These are phyloP conservation scores for Microbotryum saponariae DNA, from an alignment of 1,284 basidiomycete genomes.

Conservation along the genomic window DNA sequence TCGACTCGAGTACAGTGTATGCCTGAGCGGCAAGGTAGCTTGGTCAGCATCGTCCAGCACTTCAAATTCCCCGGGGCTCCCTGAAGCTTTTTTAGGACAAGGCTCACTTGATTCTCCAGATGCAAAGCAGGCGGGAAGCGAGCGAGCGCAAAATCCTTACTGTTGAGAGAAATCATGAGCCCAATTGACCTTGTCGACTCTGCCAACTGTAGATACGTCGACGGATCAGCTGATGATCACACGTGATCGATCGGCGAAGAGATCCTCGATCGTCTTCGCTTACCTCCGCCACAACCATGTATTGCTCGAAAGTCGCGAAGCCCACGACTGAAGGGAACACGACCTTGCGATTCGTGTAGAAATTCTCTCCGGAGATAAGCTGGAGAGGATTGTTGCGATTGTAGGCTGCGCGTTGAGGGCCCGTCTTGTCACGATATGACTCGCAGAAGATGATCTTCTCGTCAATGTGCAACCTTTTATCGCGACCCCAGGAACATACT, in stretches of 20 bases:
- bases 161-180: constrained; percentile 87
- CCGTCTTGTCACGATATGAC: constrained; percentile 71
- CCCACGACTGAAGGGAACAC: constrained; percentile 84
- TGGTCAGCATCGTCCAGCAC: background rate
- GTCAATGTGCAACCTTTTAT: constrained; percentile 68
- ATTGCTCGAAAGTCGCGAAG: constrained; percentile 94
- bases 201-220: constrained; percentile 49
- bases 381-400: constrained; percentile 61
- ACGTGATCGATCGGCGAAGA: background rate
- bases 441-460: constrained; percentile 86
- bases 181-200: constrained; percentile 57
- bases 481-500: constrained; percentile 86
- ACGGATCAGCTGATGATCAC: constrained; percentile 5
- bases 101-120: constrained; percentile 61
- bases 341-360: constrained; percentile 61
- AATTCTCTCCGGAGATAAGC: constrained; percentile 69
- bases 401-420: constrained; percentile 58
- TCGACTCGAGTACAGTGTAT: constrained; percentile 90
- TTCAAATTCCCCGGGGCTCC: background rate
- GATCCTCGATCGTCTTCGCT: constrained; percentile 30
- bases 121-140: constrained; percentile 84
- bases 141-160: constrained; percentile 70
- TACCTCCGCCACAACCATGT: constrained; percentile 86
- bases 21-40: constrained; percentile 48
- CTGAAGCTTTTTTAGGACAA: background rate